A percentile compares a stretch with the other conserved stretches of the same genome.
phyloP scores from a whole-genome alignment of 768 basidiomycete genomes.

The Lepiota subincarnata region DNA sequence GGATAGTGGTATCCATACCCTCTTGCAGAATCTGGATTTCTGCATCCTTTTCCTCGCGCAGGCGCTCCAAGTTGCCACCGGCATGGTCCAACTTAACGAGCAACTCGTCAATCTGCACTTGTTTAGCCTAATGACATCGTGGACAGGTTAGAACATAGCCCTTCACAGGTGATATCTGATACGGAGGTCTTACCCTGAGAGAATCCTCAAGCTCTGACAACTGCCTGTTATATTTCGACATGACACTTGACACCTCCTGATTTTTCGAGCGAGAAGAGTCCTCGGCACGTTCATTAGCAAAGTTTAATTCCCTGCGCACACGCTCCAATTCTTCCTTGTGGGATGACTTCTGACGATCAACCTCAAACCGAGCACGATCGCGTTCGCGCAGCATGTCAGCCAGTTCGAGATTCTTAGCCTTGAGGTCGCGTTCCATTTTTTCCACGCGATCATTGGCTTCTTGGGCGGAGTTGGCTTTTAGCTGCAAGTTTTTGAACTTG shows the following conservation, averaged over 20 bases:
- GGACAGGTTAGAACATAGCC: slow-evolving; percentile 4
- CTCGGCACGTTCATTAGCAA: slow-evolving; percentile 97
- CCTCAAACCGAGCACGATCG: slow-evolving; percentile 91
- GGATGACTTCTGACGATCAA: slow-evolving; percentile 88
- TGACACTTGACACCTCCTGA: slow-evolving; percentile 83
- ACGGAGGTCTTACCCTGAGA: slow-evolving; percentile 57
- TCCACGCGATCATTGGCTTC: slow-evolving; percentile 99
- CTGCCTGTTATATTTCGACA: slow-evolving; percentile 94
- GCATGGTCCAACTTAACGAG: slow-evolving; percentile 75
- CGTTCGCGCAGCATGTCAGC: slow-evolving; percentile 99
- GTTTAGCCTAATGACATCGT: slow-evolving; percentile 64
- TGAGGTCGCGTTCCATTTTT: slow-evolving; percentile 96
- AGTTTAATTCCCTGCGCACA: slow-evolving; percentile 84
- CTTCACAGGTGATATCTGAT: not conserved
- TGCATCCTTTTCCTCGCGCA: slow-evolving; percentile 94
- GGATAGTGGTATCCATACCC: slow-evolving; percentile 89
- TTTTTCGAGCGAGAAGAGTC: slow-evolving; percentile 89
- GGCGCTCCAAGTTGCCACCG: slow-evolving; percentile 68
- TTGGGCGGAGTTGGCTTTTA: slow-evolving; percentile 97
- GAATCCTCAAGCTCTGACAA: slow-evolving; percentile 96
- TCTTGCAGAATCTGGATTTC: slow-evolving; percentile 95
- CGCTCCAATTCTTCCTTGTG: slow-evolving; percentile 96
- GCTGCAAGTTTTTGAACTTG: slow-evolving; percentile 95
- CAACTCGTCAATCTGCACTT: slow-evolving; percentile 94
- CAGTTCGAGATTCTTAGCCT: slow-evolving; percentile 96